A percentile compares a stretch with the other conserved stretches of the same genome.
Conservation (phyloP, 345 rosid species). For the Acer saccharum region DNA sequence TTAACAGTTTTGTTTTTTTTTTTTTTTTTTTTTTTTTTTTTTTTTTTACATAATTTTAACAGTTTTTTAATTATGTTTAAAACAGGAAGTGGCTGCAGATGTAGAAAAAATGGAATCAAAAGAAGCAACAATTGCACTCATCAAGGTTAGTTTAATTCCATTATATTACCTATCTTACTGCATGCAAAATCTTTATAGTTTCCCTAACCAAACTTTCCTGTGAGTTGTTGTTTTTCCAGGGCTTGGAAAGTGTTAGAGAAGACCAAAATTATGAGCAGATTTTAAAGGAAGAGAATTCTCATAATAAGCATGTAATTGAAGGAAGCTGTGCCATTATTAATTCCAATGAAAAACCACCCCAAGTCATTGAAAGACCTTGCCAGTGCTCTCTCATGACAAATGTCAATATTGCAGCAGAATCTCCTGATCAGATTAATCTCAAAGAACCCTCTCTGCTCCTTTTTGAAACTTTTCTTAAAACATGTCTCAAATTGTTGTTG, state of each 20-base stretch:
- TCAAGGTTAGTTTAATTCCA: constrained; percentile 14
- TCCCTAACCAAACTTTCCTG: not conserved
- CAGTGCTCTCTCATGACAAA: constrained; percentile 30
- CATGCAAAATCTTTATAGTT: not conserved
- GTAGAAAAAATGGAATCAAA: constrained; percentile 37
- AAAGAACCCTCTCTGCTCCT: constrained; percentile 52
- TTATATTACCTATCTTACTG: not conserved
- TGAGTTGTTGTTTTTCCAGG: constrained; percentile 23
- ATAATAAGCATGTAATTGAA: not conserved
- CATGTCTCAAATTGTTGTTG: not conserved
- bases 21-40: too few relatives aligned
- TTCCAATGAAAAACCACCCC: not conserved
- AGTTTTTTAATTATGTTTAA: too few relatives aligned
- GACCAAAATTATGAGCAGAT: not conserved
- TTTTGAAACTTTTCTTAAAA: constrained; percentile 27
- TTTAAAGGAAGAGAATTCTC: not conserved
- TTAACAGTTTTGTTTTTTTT: too few relatives aligned
- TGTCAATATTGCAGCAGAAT: not conserved
- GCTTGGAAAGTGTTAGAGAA: not conserved
- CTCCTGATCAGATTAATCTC: constrained; percentile 26
- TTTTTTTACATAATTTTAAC: too few relatives aligned
- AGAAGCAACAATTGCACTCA: constrained; percentile 28
- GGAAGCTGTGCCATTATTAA: not conserved
- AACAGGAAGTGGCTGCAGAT: constrained; percentile 49
- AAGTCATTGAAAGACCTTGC: constrained; percentile 34